Conservation (phyloP, 768 basidiomycete species). For the Boletus pseudo-olivaceus region DNA sequence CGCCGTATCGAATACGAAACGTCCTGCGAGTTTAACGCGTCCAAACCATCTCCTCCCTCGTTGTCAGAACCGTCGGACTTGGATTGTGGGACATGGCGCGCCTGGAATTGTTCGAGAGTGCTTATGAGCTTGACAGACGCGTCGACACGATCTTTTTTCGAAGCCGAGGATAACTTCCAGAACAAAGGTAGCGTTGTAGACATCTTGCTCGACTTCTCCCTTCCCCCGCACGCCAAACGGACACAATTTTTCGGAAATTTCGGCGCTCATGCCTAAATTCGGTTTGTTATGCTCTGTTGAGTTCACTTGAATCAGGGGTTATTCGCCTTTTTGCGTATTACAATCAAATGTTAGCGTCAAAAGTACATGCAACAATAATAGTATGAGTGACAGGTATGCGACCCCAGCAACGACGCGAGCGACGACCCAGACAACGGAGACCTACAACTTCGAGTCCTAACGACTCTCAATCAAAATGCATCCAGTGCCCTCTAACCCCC, state of each 20-base stretch:
- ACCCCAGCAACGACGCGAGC: not conserved
- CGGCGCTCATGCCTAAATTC: conserved; percentile 4
- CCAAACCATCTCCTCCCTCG: conserved; percentile 53
- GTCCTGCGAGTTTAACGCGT: conserved; percentile 79
- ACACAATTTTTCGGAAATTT: conserved; percentile 5
- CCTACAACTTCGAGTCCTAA: not conserved
- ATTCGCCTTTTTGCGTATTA: not conserved
- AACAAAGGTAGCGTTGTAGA: conserved; percentile 89
- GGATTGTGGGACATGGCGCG: conserved; percentile 50
- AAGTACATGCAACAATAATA: conserved; percentile 5
- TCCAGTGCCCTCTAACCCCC: conserved; percentile 68
- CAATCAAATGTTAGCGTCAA: not conserved
- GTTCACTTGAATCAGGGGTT: not conserved
- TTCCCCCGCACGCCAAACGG: not conserved
- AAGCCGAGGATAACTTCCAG: conserved; percentile 86
- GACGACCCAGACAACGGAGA: not conserved
- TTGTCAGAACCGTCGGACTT: conserved; percentile 38
- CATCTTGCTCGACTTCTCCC: conserved; percentile 39
- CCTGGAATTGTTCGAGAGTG: conserved; percentile 83
- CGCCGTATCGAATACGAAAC: conserved; percentile 89
- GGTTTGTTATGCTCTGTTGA: conserved; percentile 29
- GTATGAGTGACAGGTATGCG: conserved; percentile 1
- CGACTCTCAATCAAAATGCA: conserved; percentile 53
- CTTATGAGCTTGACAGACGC: conserved; percentile 82
- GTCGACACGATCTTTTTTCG: conserved; percentile 75